Evolutionary conservation across 2,329 filamentous ascomycete genomes (phyloP).

Genomic region (Botrytis galanthina): DNA sequence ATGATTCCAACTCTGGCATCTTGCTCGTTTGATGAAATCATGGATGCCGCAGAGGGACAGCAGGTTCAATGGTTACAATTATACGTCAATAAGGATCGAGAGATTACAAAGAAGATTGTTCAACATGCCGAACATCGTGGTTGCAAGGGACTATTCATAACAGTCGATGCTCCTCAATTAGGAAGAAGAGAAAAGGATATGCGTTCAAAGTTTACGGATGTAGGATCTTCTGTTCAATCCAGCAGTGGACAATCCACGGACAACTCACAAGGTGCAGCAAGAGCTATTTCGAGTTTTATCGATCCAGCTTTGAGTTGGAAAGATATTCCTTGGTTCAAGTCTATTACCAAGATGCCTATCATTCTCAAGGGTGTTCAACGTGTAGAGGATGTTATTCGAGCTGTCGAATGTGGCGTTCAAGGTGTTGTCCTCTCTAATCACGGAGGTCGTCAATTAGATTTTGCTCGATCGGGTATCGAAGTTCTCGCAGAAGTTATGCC

Average conservation of each 20-base stretch:
- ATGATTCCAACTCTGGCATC: constrained; percentile 98
- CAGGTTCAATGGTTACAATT: constrained; percentile 97
- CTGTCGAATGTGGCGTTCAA: constrained; percentile 77
- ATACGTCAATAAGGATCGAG: constrained; percentile 90
- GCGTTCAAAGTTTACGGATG: constrained; percentile 86
- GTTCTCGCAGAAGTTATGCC: constrained; percentile 93
- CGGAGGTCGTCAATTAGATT: constrained; percentile 91
- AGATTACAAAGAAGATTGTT: constrained; percentile 86
- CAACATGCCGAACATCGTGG: constrained; percentile 87
- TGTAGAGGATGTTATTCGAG: constrained; percentile 88
- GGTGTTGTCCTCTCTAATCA: constrained; percentile 96
- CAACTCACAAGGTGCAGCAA: constrained; percentile 84
- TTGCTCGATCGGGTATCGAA: constrained; percentile 84
- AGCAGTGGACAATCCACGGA: constrained; percentile 69
- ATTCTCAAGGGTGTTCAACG: constrained; percentile 95
- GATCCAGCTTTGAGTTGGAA: constrained; percentile 92
- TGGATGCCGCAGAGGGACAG: constrained; percentile 74
- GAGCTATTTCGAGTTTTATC: constrained; percentile 95
- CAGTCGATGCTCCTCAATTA: constrained; percentile 93
- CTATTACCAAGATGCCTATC: constrained; percentile 91
- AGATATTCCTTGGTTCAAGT: constrained; percentile 89
- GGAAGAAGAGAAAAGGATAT: constrained; percentile 97
- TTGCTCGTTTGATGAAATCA: constrained; percentile 95
- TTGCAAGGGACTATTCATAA: constrained; percentile 96
- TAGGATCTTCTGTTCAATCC: constrained; percentile 76